Percentiles rank a stretch among this genome's conserved stretches.
These are phyloP conservation scores for Ammopiptanthus mongolicus DNA, from an alignment of 306 rosid genomes.

Conservation along the genomic window DNA sequence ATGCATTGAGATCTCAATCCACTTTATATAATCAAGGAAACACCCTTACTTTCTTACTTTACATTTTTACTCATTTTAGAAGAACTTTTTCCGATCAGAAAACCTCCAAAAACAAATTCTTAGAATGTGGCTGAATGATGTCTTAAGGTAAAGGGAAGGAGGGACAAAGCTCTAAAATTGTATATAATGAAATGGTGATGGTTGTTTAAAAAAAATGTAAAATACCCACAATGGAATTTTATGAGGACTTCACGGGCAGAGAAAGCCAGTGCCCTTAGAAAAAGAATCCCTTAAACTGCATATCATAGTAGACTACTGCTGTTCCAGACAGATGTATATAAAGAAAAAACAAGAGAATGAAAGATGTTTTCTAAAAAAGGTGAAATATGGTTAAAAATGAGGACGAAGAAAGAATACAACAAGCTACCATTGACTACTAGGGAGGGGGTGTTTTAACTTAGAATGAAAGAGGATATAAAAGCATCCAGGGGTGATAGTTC, in stretches of 20 bases:
- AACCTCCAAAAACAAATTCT: too few relatives aligned
- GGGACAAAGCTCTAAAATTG: too few relatives aligned
- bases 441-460: not conserved
- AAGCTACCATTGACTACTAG: not conserved
- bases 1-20: too few relatives aligned
- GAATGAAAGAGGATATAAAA: not conserved
- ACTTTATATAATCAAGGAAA: too few relatives aligned
- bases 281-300: not conserved
- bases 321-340: slow-evolving; percentile 3
- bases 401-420: not conserved
- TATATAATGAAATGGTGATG: too few relatives aligned
- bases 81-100: too few relatives aligned
- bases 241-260: not conserved
- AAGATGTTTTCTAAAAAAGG: not conserved
- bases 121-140: too few relatives aligned
- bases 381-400: not conserved
- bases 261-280: not conserved
- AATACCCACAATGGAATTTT: not conserved
- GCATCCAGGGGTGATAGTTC: slow-evolving; percentile 7
- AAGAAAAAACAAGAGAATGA: not conserved
- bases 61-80: too few relatives aligned
- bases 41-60: too few relatives aligned
- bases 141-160: too few relatives aligned
- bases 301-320: not conserved
- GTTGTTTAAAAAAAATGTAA: not conserved